These are phyloP conservation scores for Elsinoe fawcettii DNA, from an alignment of 2,329 filamentous ascomycete species.

Conservation along the genomic window DNA sequence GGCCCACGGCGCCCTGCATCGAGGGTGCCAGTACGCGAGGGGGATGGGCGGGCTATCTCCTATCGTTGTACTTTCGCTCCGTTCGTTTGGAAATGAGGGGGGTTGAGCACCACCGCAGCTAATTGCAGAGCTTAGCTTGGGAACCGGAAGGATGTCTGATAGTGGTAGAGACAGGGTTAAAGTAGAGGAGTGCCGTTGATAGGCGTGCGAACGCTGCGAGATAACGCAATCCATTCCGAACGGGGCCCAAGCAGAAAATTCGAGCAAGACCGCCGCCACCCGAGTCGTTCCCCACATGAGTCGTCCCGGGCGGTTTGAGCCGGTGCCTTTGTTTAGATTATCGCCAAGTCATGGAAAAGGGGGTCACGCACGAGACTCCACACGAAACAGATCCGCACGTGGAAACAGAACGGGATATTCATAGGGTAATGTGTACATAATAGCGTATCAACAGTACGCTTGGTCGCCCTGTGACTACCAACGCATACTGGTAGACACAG, in stretches of 20 bases:
- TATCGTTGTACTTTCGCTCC: background rate
- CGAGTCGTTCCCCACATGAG: background rate
- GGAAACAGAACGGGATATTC: background rate
- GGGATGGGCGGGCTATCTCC: background rate
- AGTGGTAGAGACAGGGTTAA: conserved; percentile 12
- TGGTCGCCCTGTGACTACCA: background rate
- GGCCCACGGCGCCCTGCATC: conserved; percentile 6
- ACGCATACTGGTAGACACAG: background rate
- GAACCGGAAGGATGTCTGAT: background rate
- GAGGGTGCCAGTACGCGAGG: background rate
- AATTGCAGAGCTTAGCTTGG: background rate
- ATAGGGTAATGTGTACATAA: conserved; percentile 13
- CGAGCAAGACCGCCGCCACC: background rate
- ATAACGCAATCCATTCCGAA: conserved; percentile 11
- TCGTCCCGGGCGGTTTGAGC: background rate
- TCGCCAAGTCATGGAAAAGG: background rate
- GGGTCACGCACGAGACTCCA: conserved; percentile 2
- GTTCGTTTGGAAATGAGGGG: conserved; percentile 9
- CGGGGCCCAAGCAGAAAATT: background rate
- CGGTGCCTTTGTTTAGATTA: background rate
- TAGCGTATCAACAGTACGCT: conserved; percentile 8
- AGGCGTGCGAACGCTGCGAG: conserved; percentile 3
- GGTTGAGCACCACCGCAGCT: background rate
- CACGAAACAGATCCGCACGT: conserved; percentile 7
- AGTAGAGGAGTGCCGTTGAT: conserved; percentile 14